Base-by-base conservation (phyloP, 2,329 filamentous ascomycete species). In the Domatiomyces globalis region DNA sequence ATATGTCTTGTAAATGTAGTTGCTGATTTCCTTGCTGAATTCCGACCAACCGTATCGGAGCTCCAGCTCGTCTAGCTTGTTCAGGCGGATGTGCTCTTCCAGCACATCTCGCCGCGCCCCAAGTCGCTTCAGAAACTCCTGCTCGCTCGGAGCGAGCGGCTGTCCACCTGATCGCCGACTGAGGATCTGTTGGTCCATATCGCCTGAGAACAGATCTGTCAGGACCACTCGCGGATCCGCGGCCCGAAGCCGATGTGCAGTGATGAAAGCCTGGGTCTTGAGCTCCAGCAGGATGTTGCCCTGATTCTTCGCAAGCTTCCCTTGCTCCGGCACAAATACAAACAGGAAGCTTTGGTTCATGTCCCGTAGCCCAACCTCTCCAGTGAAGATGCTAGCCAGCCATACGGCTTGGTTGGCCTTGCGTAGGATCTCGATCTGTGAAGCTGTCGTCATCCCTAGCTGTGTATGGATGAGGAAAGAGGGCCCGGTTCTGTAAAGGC, bases 231-330 rank as follows among this genome's bases (percentile, higher is more conserved):
- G 74, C 47, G 74, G 73, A 1, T 71, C 69, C 25, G 71, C 73
- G 50, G 79, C 73, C 43, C 73, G 73, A 59, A 74, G 76, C 56
- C 77, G 74, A 60, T 80, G 70, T 3, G 77, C 76, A 3, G 78
- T 78, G 51, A 83, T 78, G 59, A 81, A 83, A 12, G 79, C 78
- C 62, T 83, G 80, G 1, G 80, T 83, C 65, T 84, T 84, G 17
- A 84, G 66, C 55, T 83, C 79, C 12, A 83, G 69, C 57, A 76
- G 81, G 22, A 84, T 67, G 12, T 75, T 72, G 1, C 76, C 78
- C 58, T 81, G 78, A 54, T 74, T 76, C 58, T 80, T 79, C 18
- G 79, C 65, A 19, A 84, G 63, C 9, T 76, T 70, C 39, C 72
- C 73, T 20, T 77, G 76, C 50, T 79, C 73, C 0, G 78, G 75